These are phyloP conservation scores for Trametes pubescens DNA, from an alignment of 1,284 basidiomycete species.

Conservation along the genomic window DNA sequence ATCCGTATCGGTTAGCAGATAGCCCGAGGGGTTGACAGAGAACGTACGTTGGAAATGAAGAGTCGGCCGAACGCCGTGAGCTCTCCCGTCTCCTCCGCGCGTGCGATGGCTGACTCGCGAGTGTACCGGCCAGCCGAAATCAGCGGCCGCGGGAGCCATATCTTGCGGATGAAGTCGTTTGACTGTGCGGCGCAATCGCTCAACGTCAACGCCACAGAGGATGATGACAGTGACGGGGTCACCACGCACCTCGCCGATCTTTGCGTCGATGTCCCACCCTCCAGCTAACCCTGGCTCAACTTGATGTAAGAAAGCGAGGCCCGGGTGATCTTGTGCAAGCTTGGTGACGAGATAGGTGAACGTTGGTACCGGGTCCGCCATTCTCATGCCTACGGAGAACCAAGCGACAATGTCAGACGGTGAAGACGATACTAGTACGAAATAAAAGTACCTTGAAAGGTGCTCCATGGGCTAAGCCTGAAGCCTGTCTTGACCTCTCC, in stretches of 20 bases:
- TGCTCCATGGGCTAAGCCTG: slow-evolving; percentile 62
- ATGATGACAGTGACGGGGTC: neutral
- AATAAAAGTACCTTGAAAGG: slow-evolving; percentile 19
- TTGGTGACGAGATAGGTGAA: slow-evolving; percentile 43
- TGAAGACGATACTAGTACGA: neutral
- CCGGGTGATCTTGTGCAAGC: slow-evolving; percentile 44
- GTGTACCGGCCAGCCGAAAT: slow-evolving; percentile 50
- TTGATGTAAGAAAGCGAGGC: slow-evolving; percentile 60
- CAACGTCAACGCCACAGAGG: neutral
- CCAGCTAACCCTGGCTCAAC: slow-evolving; percentile 44
- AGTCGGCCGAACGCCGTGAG: slow-evolving; percentile 56
- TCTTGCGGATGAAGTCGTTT: slow-evolving; percentile 44
- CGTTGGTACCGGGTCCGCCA: slow-evolving; percentile 49
- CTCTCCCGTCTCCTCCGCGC: slow-evolving; percentile 45
- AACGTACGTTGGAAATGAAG: slow-evolving; percentile 55
- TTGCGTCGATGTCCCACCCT: neutral
- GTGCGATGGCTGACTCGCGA: slow-evolving; percentile 40
- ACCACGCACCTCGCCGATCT: slow-evolving; percentile 5
- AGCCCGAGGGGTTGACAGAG: neutral
- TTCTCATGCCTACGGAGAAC: slow-evolving; percentile 45
- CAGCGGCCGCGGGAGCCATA: slow-evolving; percentile 42
- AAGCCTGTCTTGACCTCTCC: slow-evolving; percentile 54
- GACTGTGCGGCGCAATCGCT: slow-evolving; percentile 24
- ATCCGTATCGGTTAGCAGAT: neutral
- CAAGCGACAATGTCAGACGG: neutral